Percentiles rank a stretch among this genome's conserved stretches.
These are phyloP conservation scores for Maudiozyma saulgeensis DNA, from an alignment of 805 yeast genomes.

Conservation along the genomic window DNA sequence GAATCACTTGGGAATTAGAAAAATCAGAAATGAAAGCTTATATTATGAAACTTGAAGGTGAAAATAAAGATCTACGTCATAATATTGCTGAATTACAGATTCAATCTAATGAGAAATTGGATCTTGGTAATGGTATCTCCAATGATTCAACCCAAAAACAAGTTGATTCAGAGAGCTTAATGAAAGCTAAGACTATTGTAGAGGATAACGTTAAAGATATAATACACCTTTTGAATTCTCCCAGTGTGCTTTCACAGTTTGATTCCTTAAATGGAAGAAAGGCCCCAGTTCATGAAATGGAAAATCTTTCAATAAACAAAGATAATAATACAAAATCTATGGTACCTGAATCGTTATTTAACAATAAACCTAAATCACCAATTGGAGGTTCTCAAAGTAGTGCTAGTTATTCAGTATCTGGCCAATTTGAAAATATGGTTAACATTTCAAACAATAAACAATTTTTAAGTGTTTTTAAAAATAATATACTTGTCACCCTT, in stretches of 20 bases:
- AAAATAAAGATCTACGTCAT: conserved; percentile 33
- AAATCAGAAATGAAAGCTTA: conserved; percentile 48
- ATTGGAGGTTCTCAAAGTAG: neutral
- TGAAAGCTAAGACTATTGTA: conserved; percentile 20
- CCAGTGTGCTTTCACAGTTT: conserved; percentile 19
- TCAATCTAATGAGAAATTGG: neutral
- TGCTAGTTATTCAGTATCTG: neutral
- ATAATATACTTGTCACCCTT: conserved; percentile 7
- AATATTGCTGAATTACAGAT: conserved; percentile 8
- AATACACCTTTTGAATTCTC: conserved; percentile 25
- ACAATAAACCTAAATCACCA: neutral
- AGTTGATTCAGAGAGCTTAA: conserved; percentile 6
- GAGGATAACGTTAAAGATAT: conserved; percentile 30
- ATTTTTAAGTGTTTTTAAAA: conserved; percentile 6
- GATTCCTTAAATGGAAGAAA: conserved; percentile 16
- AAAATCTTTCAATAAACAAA: conserved; percentile 15
- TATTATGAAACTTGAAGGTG: conserved; percentile 45
- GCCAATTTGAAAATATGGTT: neutral
- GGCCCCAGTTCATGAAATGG: conserved; percentile 16
- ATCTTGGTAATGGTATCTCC: neutral
- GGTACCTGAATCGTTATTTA: conserved; percentile 3
- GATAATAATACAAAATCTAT: neutral
- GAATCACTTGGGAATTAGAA: conserved; percentile 53
- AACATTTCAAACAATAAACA: neutral
- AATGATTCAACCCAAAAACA: neutral